Percentiles rank a stretch among this genome's conserved stretches.
phyloP scores from a whole-genome alignment of 257 asterid genomes.

The Nicotiana obtusifolia region DNA sequence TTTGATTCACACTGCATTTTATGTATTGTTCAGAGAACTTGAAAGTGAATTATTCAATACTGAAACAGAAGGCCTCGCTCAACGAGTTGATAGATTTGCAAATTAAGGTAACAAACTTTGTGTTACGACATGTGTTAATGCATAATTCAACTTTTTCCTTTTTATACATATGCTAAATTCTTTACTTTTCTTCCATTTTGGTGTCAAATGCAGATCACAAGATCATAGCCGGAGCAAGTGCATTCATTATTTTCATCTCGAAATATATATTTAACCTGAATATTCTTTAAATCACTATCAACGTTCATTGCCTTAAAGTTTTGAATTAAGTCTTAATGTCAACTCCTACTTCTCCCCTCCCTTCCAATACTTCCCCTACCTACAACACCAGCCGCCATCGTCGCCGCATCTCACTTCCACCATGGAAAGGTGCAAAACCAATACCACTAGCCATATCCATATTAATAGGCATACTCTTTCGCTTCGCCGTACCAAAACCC shows the following conservation, averaged over 20 bases:
- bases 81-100: not conserved
- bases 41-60: not conserved
- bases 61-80: not conserved
- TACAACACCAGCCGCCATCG: not conserved
- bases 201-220: not conserved
- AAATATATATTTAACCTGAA: not conserved
- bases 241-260: no score
- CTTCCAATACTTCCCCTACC: slow-evolving; percentile 15
- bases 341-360: not conserved
- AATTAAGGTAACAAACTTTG: not conserved
- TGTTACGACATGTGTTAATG: not conserved
- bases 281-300: no score
- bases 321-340: not conserved
- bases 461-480: slow-evolving; percentile 45
- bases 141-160: not conserved
- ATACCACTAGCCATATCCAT: slow-evolving; percentile 46
- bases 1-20: no score
- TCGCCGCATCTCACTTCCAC: not conserved
- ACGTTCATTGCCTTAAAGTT: not conserved
- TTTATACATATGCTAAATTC: not conserved
- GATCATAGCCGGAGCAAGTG: not conserved
- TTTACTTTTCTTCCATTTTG: not conserved
- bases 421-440: slow-evolving; percentile 53
- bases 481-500: slow-evolving; percentile 73
- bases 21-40: no score